Base-by-base conservation (phyloP, 1,284 basidiomycete genomes). In the Papiliotrema terrestris region DNA sequence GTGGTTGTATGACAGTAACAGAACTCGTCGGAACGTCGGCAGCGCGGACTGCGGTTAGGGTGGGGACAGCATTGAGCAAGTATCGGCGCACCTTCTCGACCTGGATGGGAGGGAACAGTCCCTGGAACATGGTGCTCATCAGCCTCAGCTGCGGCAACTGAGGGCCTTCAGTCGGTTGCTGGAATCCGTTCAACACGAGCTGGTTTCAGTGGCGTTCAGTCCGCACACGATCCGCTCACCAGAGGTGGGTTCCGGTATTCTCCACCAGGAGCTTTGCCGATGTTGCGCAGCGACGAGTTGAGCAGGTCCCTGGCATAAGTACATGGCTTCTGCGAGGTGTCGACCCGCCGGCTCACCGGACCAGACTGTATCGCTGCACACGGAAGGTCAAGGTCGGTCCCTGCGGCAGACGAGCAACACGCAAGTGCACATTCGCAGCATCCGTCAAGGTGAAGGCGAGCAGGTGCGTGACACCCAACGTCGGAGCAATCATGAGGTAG, bases 371-470 rank as follows among this genome's bases (percentile, higher is more conserved):
- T 65, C 93, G 80, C 78, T 96, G 89, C 13, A 98, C 81, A 29
- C 95, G 81, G 76, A 98, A 98, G 63, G 87, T 96, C 51, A 98
- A 83, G 2, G 93, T 96, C 20, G 96, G 96, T 1, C 96, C 96
- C 20, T 88, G 82, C 3, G 94, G 88, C n/a, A 96, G 79, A 52
- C 93, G 86, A 38, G 93, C 83, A 49, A 99, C 86, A 45, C 95
- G 84, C 69, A 99, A 72, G 63, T 83, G 83, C 50, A 82, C 77
- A 11, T 89, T 93, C 32, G 91, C 89, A 54, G 89, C 78, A 54
- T 90, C 85, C 14, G 91, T 91, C 58, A 95, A 77, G 6, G 89
- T 92, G 75, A 98, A 89, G 41, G 93, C 91, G 61, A 98, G 83
- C 41, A 99, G 78, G 78, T 99, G 96, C 3, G 93, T 90, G 38